A percentile compares a stretch with the other conserved stretches of the same genome.
Conservation (phyloP, 306 rosid genomes). For the Lathyrus tuberosus region DNA sequence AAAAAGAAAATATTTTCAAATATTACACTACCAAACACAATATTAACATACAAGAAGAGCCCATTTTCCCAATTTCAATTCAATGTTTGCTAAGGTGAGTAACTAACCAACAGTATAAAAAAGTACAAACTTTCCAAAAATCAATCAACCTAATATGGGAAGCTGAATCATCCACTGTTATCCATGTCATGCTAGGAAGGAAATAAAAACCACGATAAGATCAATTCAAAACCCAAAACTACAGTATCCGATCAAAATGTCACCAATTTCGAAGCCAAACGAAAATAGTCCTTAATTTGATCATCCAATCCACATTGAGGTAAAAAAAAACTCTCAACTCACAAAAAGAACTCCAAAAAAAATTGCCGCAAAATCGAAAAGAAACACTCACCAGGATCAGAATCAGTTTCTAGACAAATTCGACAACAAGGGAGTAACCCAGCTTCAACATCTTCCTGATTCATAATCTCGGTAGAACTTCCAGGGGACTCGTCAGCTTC, state of each 20-base stretch:
- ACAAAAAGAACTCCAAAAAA: conserved; percentile 1
- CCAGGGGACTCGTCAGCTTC: conserved; percentile 41
- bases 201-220: neutral
- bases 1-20: conserved; percentile 1
- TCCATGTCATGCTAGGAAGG: too few species aligned
- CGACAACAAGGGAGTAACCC: conserved; percentile 84
- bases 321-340: neutral
- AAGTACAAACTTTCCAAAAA: conserved; percentile 1
- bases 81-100: neutral
- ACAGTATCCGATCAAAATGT: conserved; percentile 22
- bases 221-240: conserved; percentile 27
- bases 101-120: neutral
- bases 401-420: conserved; percentile 93
- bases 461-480: conserved; percentile 69
- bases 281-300: neutral
- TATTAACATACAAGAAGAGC: conserved; percentile 2
- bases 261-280: conserved; percentile 9
- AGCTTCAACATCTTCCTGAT: conserved; percentile 82
- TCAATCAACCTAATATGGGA: neutral
- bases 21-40: conserved; percentile 21
- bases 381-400: conserved; percentile 67
- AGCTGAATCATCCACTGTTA: too few species aligned
- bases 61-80: conserved; percentile 14
- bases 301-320: conserved; percentile 6
- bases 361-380: neutral